Base-by-base conservation (phyloP, 306 rosid genomes). In the Begonia fuchsioides region DNA sequence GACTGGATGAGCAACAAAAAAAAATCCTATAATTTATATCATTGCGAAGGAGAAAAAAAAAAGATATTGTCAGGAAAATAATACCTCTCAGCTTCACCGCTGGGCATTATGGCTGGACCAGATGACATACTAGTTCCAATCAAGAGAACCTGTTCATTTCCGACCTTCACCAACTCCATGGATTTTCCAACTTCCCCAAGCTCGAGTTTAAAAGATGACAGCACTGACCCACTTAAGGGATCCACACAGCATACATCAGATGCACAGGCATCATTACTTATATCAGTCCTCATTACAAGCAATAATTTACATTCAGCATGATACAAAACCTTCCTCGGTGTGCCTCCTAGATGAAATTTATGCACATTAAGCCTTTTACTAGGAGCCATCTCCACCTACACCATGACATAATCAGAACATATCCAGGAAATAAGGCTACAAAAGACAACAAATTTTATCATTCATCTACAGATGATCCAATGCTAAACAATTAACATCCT, bases 301-400 rank as follows among this genome's bases (percentile, higher is more conserved):
- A 88, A 64, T 51, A 76, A 67, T 71, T 62, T 75, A 76, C 93
- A 81, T 68, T 88, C 95, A 58, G 65, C 56, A 58, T 88, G 95
- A 88, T 81, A 88, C 18, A 88, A 49, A 58, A 88, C 90, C 78
- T 85, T 84, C 68, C 90, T 72, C 16, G 95, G 97, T 63, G 97
- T 88, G 65, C 95, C 97, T 64, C 77, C 82, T 61, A 88, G 72
- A 68, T 72, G 76, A 77, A 88, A 78, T 72, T 88, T 88, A 78
- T 73, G 88, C 73, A 81, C 94, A 67, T 83, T 88, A 49, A 84
- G 86, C 69, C 97, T 88, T 85, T 81, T 83, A 74, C 80, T 72
- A 59, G 72, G 83, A 69, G 76, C 86, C 95, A 88, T 83, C 77
- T 88, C 97, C 75, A 84, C 97, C 97, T 88, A 72, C 57, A 62